These are phyloP conservation scores for Immersiella caudata DNA, from an alignment of 495 filamentous ascomycete genomes.

Conservation along the genomic window DNA sequence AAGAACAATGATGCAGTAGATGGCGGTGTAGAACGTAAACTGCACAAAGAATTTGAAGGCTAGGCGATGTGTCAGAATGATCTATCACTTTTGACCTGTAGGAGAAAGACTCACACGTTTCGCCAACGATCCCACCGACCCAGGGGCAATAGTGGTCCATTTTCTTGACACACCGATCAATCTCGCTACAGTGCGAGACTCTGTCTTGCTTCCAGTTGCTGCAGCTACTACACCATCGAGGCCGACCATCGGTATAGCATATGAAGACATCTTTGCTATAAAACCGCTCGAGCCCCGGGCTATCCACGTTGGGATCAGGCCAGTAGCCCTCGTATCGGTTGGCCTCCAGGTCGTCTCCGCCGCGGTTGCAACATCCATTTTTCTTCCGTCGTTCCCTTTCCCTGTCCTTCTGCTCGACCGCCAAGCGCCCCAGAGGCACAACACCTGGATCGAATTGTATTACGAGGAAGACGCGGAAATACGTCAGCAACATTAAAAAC, in stretches of 20 bases:
- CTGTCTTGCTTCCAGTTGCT: constrained; percentile 82
- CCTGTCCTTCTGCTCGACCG: constrained; percentile 27
- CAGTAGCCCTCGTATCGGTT: constrained; percentile 35
- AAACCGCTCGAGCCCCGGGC: constrained; percentile 59
- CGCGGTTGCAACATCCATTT: constrained; percentile 23
- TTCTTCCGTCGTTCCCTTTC: constrained; percentile 22
- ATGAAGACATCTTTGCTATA: constrained; percentile 81
- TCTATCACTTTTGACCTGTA: background rate
- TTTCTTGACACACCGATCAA: constrained; percentile 76
- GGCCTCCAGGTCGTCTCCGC: constrained; percentile 46
- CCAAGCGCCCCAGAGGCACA: constrained; percentile 59
- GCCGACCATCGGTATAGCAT: constrained; percentile 76
- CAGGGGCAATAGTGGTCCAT: constrained; percentile 98
- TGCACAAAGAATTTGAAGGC: constrained; percentile 90
- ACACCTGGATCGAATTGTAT: constrained; percentile 71
- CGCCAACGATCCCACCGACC: constrained; percentile 87
- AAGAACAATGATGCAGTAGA: constrained; percentile 68
- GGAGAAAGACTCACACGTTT: constrained; percentile 55
- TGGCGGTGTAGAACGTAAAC: constrained; percentile 69
- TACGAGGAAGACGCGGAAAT: constrained; percentile 66
- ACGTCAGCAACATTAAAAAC: constrained; percentile 64
- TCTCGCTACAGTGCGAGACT: constrained; percentile 80
- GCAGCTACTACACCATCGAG: constrained; percentile 79
- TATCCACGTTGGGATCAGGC: constrained; percentile 46
- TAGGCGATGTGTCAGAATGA: constrained; percentile 14